Evolutionary conservation across 2,329 filamentous ascomycete species (phyloP).

Genomic region (Reticulascus tulasneorum): DNA sequence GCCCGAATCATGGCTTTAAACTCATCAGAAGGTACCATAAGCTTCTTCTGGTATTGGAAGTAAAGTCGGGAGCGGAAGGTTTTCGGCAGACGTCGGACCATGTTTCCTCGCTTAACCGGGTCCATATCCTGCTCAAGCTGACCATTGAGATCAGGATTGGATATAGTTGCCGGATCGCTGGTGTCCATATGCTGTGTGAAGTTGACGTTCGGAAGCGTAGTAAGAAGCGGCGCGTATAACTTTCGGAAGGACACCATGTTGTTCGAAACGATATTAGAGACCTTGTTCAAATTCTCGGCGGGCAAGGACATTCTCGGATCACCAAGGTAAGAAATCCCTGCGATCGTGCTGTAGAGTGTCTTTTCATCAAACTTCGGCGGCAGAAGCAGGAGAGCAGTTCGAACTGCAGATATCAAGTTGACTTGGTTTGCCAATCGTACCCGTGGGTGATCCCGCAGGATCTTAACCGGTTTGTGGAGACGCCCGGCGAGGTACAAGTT

Average conservation of each 20-base stretch:
- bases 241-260: constrained; percentile 90
- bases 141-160: constrained; percentile 60
- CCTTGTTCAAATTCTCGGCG: constrained; percentile 87
- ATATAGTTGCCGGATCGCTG: constrained; percentile 64
- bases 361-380: constrained; percentile 81
- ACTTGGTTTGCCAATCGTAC: constrained; percentile 94
- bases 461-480: constrained; percentile 96
- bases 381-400: constrained; percentile 82
- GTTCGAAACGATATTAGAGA: constrained; percentile 87
- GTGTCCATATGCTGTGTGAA: constrained; percentile 47
- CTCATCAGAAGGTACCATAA: constrained; percentile 75
- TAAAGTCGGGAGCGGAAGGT: constrained; percentile 86
- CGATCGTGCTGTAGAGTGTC: constrained; percentile 85
- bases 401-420: constrained; percentile 87
- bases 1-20: constrained; percentile 82
- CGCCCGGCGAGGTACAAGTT: constrained; percentile 95
- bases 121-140: constrained; percentile 87
- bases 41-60: constrained; percentile 91
- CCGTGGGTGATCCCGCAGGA: constrained; percentile 86
- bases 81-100: constrained; percentile 87
- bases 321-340: constrained; percentile 88
- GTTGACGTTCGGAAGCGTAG: constrained; percentile 81
- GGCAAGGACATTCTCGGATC: constrained; percentile 93
- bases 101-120: constrained; percentile 83
- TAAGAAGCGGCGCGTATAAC: constrained; percentile 84